A percentile compares a stretch with the other conserved stretches of the same genome.
phyloP scores from a whole-genome alignment of 1,284 basidiomycete genomes.

The Cutaneotrichosporon dermatis region DNA sequence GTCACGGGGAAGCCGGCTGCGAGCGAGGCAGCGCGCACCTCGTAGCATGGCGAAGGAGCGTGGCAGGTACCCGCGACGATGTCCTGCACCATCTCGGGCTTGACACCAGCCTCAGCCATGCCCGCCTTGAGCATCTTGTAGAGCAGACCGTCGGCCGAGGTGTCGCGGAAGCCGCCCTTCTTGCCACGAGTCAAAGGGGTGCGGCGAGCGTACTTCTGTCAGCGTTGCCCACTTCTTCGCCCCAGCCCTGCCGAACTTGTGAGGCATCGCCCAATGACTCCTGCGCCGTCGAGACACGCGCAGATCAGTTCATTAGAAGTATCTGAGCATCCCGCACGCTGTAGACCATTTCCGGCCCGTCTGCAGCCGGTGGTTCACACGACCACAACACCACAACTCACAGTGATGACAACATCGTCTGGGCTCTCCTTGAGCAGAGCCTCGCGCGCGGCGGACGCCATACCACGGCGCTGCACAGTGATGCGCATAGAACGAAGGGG shows the following conservation, averaged over 20 bases:
- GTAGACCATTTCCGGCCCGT: no score
- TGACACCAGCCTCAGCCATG: constrained; percentile 23
- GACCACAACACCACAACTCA: constrained; percentile 52
- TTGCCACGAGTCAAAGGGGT: constrained; percentile 29
- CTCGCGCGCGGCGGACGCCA: constrained; percentile 5
- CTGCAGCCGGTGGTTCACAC: no score
- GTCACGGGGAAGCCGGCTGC: constrained; percentile 44
- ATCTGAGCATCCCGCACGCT: no score
- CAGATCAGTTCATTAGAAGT: no score
- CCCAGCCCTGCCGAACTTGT: no score
- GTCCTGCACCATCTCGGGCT: constrained; percentile 24
- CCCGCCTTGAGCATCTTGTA: constrained; percentile 25
- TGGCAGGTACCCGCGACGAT: constrained; percentile 58
- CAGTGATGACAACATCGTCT: constrained; percentile 80
- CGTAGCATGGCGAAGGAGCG: constrained; percentile 20
- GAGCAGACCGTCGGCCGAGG: constrained; percentile 27
- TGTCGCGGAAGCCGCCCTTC: constrained; percentile 30
- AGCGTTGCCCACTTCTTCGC: no score
- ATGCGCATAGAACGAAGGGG: constrained; percentile 4
- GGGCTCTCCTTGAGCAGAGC: constrained; percentile 59
- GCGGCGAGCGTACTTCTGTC: constrained; percentile 48
- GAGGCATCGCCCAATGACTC: no score
- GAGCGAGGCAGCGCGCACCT: constrained; percentile 20
- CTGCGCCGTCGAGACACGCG: no score
- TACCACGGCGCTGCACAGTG: background rate